Base-by-base conservation (phyloP, 495 filamentous ascomycete genomes). In the Melanomma pulvis-pyrius region DNA sequence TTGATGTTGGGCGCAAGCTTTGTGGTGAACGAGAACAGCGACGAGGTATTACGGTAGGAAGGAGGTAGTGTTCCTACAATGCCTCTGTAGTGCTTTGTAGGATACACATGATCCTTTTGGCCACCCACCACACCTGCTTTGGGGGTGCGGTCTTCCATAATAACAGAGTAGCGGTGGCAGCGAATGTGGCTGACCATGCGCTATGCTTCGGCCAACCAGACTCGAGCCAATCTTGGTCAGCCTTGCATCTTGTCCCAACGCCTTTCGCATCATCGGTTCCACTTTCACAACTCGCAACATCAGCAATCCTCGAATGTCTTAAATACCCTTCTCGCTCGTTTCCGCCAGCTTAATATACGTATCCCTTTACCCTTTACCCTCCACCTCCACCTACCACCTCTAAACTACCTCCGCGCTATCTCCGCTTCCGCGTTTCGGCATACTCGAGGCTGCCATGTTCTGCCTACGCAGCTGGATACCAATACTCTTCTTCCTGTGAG, bases 401-500 rank as follows among this genome's bases (percentile, higher is more conserved):
- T n/a, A n/a, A n/a, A n/a, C n/a, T n/a, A n/a, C n/a, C 34, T 41
- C 34, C 34, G 34, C 48, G 7, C 25, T 28, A 50, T 50, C 25
- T 28, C 48, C 48, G 48, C 22, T 50, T 25, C 48, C 22, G 48
- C 22, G 51, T 36, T 34, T 55, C 51, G 51, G 29, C 34, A 11
- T 21, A 65, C 62, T 30, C 41, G 54, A 65, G 53, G 54, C 55
- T 41, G 63, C 65, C 24, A 76, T 76, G 76, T 77, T 77, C 68
- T 78, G 75, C 61, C 71, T 77, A 22, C 74, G 76, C 17, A 72
- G 63, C 54, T 79, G 76, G 75, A 71, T 78, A 29, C 71, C 69
- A 2, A 69, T 74, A n/a, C 74, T 78, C 51, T 73, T 77, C 65
- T 78, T 77, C 67, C 63, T 77, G 73, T 78, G 64, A 66, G 76